Base-by-base conservation (phyloP, 2,329 filamentous ascomycete genomes). In the Talaromyces islandicus region DNA sequence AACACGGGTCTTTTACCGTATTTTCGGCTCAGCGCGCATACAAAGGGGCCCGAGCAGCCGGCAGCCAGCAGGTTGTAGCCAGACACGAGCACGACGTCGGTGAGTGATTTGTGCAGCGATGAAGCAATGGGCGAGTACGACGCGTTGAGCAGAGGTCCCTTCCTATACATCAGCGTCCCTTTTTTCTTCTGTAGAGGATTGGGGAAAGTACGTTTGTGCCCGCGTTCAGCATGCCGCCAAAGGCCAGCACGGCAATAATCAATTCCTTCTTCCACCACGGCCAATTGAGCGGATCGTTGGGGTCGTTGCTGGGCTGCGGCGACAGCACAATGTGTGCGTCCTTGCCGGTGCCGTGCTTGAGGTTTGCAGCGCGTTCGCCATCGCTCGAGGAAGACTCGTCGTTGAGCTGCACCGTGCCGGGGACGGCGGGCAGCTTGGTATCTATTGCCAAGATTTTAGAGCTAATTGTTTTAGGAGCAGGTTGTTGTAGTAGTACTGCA, bases 251-350 rank as follows among this genome's bases (percentile, higher is more conserved):
- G 19, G 7, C 35, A 35, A 58, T 53, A 38, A 58, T 55, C 43
- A 50, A 14, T n/a, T 57, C 54, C 50, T 64, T 65, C 63, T 59
- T 60, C 32, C 48, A 53, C 25, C 38, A 32, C 7, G 63, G 52
- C 64, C 64, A 66, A 60, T 66, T 66, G 57, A 62, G 60, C 30
- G 63, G 64, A 35, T 66, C 63, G 58, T 66, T 66, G 11, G 60
- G 56, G 12, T 60, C 61, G 43, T 65, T 63, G 24, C 59, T 62
- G 30, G 64, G 63, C 25, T 52, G 48, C 24, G 48, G 48, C 14
- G 48, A 52, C 7, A 52, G 48, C 6, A 66, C 58, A 53, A 66
- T 66, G 41, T 60, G 57, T 19, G 24, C 63, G 43, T 65, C 53
- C 2, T 56, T 25, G 27, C 65, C 63, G 46, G 57, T 66, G 27